phyloP scores from a whole-genome alignment of 306 rosid species.

The Hippophae gyantsensis region DNA sequence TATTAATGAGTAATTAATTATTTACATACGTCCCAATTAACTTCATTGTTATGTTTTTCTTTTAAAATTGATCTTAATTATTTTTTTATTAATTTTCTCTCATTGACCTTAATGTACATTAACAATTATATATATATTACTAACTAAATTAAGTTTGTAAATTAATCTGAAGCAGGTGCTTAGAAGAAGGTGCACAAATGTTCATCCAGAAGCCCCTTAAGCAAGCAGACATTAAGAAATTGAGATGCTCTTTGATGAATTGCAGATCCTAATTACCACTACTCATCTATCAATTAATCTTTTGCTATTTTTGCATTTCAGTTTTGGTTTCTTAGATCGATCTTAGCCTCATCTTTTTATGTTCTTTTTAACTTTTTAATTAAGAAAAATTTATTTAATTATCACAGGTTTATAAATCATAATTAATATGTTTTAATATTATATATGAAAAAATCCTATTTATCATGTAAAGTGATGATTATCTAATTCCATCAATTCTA shows the following conservation, averaged over 20 bases:
- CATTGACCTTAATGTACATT: too few species aligned
- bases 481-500: too few species aligned
- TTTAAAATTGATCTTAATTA: background rate
- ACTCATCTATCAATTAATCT: background rate
- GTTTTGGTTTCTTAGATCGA: too few species aligned
- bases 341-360: too few species aligned
- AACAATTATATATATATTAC: background rate
- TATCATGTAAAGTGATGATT: too few species aligned
- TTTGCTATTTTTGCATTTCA: too few species aligned
- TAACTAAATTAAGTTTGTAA: background rate
- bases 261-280: constrained; percentile 21
- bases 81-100: background rate
- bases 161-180: constrained; percentile 42
- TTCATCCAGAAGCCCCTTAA: constrained; percentile 79
- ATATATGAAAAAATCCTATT: too few species aligned
- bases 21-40: background rate
- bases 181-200: constrained; percentile 95
- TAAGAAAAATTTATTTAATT: too few species aligned
- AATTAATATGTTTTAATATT: too few species aligned
- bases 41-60: background rate
- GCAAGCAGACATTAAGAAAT: constrained; percentile 63
- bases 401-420: too few species aligned
- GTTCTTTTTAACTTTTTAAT: too few species aligned
- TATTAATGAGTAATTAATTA: constrained; percentile 48
- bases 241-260: constrained; percentile 71